These are phyloP conservation scores for Zychaea mexicana DNA, from an alignment of 371 early-diverging fungal species.

Conservation along the genomic window DNA sequence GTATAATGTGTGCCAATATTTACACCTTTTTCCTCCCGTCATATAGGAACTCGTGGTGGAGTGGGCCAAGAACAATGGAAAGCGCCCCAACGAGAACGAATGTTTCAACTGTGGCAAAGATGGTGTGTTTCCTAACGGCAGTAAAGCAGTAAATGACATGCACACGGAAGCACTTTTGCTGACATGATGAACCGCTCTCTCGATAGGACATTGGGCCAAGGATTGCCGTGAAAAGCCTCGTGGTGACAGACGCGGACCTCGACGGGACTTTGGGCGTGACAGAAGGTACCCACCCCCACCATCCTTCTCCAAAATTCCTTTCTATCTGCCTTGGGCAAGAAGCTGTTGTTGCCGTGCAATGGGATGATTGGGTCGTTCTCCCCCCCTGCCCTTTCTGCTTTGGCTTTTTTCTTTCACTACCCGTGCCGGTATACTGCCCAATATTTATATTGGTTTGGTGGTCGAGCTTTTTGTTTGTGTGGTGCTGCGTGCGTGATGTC, in stretches of 20 bases:
- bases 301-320: neutral
- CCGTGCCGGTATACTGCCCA: no score
- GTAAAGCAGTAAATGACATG: neutral
- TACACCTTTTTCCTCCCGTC: no score
- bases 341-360: neutral
- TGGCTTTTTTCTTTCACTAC: no score
- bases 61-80: constrained; percentile 62
- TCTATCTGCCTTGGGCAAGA: neutral
- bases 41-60: constrained; percentile 50
- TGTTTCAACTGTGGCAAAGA: constrained; percentile 73
- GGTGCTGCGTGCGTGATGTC: no score
- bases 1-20: no score
- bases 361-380: no score
- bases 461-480: no score
- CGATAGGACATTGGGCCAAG: constrained; percentile 75
- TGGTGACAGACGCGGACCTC: constrained; percentile 22
- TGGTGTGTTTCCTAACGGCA: constrained; percentile 52
- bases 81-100: constrained; percentile 57
- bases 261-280: constrained; percentile 29
- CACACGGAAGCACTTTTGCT: neutral
- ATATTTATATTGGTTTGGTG: no score
- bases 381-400: no score
- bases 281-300: constrained; percentile 32
- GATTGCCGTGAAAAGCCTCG: constrained; percentile 61
- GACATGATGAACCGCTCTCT: neutral